Base-by-base conservation (phyloP, 345 rosid species). In the Corchorus olitorius region DNA sequence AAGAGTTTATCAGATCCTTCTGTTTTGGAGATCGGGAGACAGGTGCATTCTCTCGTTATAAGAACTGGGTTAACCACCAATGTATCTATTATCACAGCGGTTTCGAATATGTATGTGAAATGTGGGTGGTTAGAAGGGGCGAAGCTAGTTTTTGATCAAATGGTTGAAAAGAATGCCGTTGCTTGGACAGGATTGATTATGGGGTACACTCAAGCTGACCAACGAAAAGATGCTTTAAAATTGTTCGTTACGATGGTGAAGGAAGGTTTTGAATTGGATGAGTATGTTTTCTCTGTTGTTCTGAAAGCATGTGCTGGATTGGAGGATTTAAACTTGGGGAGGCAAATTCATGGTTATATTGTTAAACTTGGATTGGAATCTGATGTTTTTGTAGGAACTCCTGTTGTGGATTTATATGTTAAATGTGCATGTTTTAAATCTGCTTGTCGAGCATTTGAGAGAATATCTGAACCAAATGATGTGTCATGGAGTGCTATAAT, bases 301-400 rank as follows among this genome's bases (percentile, higher is more conserved):
- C 91, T 91, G 61, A 93, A 91, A 80, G 96, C 97, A 2, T 89
- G 96, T 39, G 82, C 91, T 60, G 70, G 80, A 49, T 79, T 85
- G 64, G 82, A 82, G 82, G 81, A 86, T 81, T 62, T 88, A 84
- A 79, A 75, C 37, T 65, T 86, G 10, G 94, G 96, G 74, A 83
- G 80, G 85, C 92, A 91, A 81, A 83, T 89, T 59, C 97, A 91
- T 84, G 83, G 88, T 9, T 79, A 73, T 34, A 77, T 87, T 2
- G 88, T 81, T 65, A 93, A 89, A 88, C 84, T 83, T 73, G 89
- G 96, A 68, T 46, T 91, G 75, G 94, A 87, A 81, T 72, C 82
- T n/a, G 87, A 89, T 49, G 95, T 89, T 72, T 89, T 88, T 0
- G 89, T 83, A 59, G 95, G 94, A 84, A 93, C 97, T 77, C 93